phyloP scores from a whole-genome alignment of 805 yeast genomes.

The Starmerella vaccinii region DNA sequence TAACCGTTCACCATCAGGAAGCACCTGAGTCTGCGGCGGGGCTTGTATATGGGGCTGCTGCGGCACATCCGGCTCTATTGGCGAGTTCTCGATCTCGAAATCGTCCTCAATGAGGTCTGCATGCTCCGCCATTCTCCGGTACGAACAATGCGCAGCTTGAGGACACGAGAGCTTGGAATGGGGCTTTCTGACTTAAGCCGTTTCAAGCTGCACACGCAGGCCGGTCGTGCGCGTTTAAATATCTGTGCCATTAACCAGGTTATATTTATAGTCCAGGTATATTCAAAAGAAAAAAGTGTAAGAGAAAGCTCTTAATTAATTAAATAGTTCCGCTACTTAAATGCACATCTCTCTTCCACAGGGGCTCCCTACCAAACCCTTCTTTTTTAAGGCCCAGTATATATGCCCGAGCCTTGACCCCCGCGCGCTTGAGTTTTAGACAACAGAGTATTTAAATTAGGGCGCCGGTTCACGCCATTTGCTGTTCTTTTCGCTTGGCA shows the following conservation, averaged over 20 bases:
- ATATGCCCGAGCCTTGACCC: no score
- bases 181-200: constrained; percentile 4
- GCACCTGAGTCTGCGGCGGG: constrained; percentile 14
- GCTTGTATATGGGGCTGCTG: constrained; percentile 8
- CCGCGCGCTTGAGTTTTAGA: no score
- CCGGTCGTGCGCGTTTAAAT: no score
- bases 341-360: no score
- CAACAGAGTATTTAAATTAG: no score
- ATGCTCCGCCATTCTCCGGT: background rate
- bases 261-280: no score
- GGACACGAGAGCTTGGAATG: background rate
- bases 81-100: constrained; percentile 23
- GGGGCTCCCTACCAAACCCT: no score
- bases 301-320: background rate
- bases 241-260: no score
- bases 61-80: constrained; percentile 24
- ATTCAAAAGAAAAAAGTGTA: background rate
- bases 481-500: constrained; percentile 4
- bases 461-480: background rate
- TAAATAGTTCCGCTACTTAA: no score
- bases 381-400: no score
- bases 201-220: no score
- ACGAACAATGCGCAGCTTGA: background rate
- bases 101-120: constrained; percentile 15
- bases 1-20: constrained; percentile 28